Base-by-base conservation (phyloP, 2,329 filamentous ascomycete species). In the Colletotrichum tofieldiae region DNA sequence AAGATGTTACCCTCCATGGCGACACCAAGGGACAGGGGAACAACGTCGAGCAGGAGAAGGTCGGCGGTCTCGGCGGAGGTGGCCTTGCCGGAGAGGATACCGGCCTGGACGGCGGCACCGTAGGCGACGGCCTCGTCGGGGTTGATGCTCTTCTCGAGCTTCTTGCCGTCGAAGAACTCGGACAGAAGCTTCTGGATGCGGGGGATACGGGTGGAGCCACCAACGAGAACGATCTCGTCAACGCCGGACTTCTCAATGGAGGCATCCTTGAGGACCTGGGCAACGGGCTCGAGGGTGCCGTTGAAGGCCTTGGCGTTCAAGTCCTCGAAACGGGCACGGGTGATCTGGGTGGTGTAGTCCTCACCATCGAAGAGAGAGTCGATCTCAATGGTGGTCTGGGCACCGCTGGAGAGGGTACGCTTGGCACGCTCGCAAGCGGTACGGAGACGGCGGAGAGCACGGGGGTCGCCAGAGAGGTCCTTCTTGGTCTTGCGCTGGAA, bases 1-100 rank as follows among this genome's bases (percentile, higher is more conserved):
- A 98, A 98, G 86, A 98, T 98, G 89, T 98, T 98, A 77, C 96
- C 96, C 89, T 98, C 96, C 96, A 98, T 99, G 82, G 96, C 96
- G 77, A 99, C 96, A 93, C 96, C 96, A 41, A 99, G 93, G 75
- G 95, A 98, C 75, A 99, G 93, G 78, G 96, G 96, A 81, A 95
- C 93, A 80, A 99, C 96, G 86, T 99, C 96, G 81, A 99, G 91
- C 75, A 99, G 93, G 75, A 99, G 92, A 77, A 99, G 93, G 84
- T 98, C 96, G 75, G 93, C 90, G 74, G 96, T 98, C 82, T 98
- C 96, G 78, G 94, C 94, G 60, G 95, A 97, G 77, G 94, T 96
- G 79, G 96, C 96, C 92, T 98, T 98, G 84, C 96, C 96, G 72
- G 96, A 98, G 77, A 99, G 93, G 84, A 99, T 98, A 92, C 95